Base-by-base conservation (phyloP, 192 early-diverging fungal genomes). In the Coemansia furcata region DNA sequence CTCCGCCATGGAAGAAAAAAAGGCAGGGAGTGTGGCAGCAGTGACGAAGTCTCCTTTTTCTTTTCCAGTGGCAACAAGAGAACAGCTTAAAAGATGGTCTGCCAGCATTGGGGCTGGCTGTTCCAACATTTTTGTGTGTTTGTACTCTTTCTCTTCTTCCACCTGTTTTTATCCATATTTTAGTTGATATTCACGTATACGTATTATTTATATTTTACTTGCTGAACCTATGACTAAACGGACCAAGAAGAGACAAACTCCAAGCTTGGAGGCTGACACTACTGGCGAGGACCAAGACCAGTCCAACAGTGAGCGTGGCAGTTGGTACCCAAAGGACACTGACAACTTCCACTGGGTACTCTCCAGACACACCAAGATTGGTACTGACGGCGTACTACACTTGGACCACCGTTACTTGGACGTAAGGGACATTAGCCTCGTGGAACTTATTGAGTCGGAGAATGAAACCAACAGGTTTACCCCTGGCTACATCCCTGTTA, bases 401-500 rank as follows among this genome's bases (percentile, higher is more conserved):
- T 67, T 80, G 0, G 63, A 72, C 58, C 78, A 80, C 49, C 69
- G 78, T 43, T 80, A 80, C 46, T 42, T 80, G 46, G 78, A 80
- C 37, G 33, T 61, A 7, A 66, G 69, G 1, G 78, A 80, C 40
- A 76, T 80, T 17, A 54, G 62, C 19, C 26, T 70, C 12, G 69
- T 65, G 29, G 77, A 74, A 15, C 64, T 43, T 21, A 55, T 74
- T 35, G 77, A 74, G 38, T 21, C 12, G 14, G 60, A 71, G 39
- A 60, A 42, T 35, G 42, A 46, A 23, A 40, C 57, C 15, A 47
- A 43, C 58, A 40, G 35, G 23, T 19, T 5, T 21, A 19, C 32
- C 8, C 39, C 26, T 17, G 43, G 58, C 19, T 32, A 21, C 3
- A 35, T 39, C 10, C 50, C 26, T 39, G 57, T 47, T 11, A 26